These are phyloP conservation scores for Alliaria petiolata DNA, from an alignment of 345 rosid species.

Conservation along the genomic window DNA sequence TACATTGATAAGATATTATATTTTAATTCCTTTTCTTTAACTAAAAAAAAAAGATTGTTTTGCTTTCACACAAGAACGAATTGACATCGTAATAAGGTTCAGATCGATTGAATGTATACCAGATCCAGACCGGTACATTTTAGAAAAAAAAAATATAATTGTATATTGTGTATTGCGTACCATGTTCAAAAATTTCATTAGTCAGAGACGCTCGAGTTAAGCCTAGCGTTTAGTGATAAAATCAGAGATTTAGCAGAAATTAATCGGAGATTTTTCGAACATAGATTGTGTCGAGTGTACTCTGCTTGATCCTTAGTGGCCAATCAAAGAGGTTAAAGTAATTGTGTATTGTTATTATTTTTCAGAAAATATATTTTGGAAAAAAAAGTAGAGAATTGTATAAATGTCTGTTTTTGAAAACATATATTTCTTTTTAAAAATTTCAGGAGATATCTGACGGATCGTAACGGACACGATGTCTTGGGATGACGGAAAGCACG, in stretches of 20 bases:
- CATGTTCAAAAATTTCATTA: too few species aligned
- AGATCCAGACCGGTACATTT: neutral
- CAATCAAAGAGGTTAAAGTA: neutral
- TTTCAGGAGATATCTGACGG: neutral
- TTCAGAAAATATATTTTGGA: too few species aligned
- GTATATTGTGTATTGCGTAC: neutral
- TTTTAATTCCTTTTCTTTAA: neutral
- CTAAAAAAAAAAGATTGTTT: neutral
- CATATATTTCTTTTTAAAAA: neutral
- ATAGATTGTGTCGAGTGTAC: too few species aligned
- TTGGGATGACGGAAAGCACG: constrained; percentile 33
- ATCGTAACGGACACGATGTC: constrained; percentile 5
- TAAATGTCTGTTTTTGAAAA: neutral
- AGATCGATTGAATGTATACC: neutral
- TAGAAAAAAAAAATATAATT: neutral
- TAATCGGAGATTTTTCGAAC: too few species aligned
- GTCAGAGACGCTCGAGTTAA: too few species aligned
- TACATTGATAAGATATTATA: neutral
- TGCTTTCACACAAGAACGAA: neutral
- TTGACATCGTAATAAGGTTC: neutral
- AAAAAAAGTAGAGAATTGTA: neutral
- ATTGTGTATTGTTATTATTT: neutral
- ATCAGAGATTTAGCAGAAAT: too few species aligned
- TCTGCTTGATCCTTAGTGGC: too few species aligned
- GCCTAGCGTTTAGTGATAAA: too few species aligned